Base-by-base conservation (phyloP, 139 green algal genomes). In the Chlamydomonas urium region DNA sequence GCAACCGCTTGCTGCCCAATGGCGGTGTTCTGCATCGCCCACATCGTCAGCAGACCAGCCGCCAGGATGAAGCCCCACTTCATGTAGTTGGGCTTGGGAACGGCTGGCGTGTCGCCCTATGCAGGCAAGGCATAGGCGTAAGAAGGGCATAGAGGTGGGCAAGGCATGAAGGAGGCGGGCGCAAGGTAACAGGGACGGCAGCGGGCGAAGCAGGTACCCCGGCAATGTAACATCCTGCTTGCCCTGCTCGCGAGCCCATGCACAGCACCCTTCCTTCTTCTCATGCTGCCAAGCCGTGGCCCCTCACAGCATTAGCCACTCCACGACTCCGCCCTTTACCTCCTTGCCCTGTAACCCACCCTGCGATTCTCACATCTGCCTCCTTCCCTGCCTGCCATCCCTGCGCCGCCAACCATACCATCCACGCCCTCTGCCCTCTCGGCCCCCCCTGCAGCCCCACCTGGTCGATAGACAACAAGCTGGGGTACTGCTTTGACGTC, bases 21-120 rank as follows among this genome's bases (percentile, higher is more conserved):
- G 21, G 59, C 26, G 3, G 70, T 76, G 70, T 76, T 68, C 5
- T 14, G 36, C 32, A 75, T 26, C n/a, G 47, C 66, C 66, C 66
- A 73, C 17, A 34, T 63, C 14, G 17, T 21, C 24, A 63, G 53
- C 6, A 14, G 29, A 34, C 17, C 53, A 14, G 26, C 26, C 26
- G 19, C 53, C 6, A 63, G 21, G 19, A 63, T 14, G 10, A 63
- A 6, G 26, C 53, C 53, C 53, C 53, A 63, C 26, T 63, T 63
- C 6, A 63, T 36, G 53, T 36, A 63, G 53, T 63, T 63, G 24
- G 53, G 53, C 26, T 56, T 26, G 45, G 45, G 21, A 56, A 56
- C 17, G 45, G 45, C 17, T 56, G 45, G 45, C 45, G 21, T 26
- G 45, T 56, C 17, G 45, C 17, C 45, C 45, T 26, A 56, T 56